Base-by-base conservation (phyloP, 495 filamentous ascomycete species). In the Symbiotaphrina buchneri region DNA sequence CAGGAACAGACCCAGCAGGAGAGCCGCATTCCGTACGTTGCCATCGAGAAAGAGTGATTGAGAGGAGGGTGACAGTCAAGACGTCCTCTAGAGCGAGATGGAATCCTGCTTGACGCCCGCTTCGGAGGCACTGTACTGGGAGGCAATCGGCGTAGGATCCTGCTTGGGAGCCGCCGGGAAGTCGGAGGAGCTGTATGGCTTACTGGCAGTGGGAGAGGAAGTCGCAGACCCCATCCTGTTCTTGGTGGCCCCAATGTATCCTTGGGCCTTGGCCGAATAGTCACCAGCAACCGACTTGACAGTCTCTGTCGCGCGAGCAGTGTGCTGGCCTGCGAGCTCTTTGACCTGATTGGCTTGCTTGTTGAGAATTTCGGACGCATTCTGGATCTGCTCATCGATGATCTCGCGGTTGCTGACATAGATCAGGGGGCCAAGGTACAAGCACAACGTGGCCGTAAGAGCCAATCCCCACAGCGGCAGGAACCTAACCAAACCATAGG, bases 351-450 rank as follows among this genome's bases (percentile, higher is more conserved):
- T 58, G 22, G 85, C 75, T 56, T 99, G 85, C 40, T 71, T 59
- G 53, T 66, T 73, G 47, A 87, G 52, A 30, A 85, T 50, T n/a
- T 77, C 56, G 41, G 68, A 58, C 27, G 61, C 65, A 38, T 78
- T 65, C 43, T 63, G 52, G 34, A 99, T 55, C 42, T 94, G 79
- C 36, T 64, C 55, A 50, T 99, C 87, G 45, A 99, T 93, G 39
- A 85, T 48, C 51, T 93, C 82, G 49, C 79, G 72, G 70, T 99
- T 95, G 55, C 67, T 71, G 44, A 79, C 71, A 59, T 95, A 95
- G 53, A 90, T 49, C 33, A 94, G 64, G 22, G 87, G 87, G n/a
- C 55, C 71, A 39, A 93, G 59, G 63, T 92, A 99, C 43, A 70
- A 52, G 39, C 74, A 56, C 25, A 71, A 70, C 28, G 76, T 74